Conservation (phyloP, 2,329 filamentous ascomycete species). For the Alternaria burnsii region DNA sequence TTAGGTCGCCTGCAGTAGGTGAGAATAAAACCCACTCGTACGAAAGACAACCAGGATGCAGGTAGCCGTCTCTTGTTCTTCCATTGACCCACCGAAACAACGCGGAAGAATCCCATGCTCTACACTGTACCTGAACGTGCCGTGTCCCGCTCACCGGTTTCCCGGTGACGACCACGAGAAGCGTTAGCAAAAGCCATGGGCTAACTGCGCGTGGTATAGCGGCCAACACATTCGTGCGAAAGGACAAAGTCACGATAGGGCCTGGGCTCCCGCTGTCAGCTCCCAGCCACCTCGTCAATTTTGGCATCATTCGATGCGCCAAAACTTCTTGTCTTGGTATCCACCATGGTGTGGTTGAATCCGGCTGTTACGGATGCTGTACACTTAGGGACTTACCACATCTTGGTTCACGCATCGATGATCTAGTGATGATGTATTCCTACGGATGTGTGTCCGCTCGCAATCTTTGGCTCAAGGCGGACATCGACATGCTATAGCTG, state of each 20-base stretch:
- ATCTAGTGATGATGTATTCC: background rate
- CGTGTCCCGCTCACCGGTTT: conserved; percentile 17
- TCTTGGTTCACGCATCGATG: background rate
- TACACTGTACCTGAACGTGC: conserved; percentile 15
- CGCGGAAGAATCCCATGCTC: conserved; percentile 2
- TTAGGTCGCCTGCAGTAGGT: background rate
- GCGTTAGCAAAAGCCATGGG: background rate
- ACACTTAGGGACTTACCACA: background rate
- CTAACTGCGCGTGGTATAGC: conserved; percentile 11
- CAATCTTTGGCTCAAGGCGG: background rate
- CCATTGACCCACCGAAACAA: background rate
- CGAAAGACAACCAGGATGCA: conserved; percentile 1
- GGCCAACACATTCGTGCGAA: background rate
- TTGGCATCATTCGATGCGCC: background rate
- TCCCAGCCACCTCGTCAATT: conserved; percentile 10
- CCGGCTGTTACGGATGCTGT: background rate
- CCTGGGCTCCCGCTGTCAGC: conserved; percentile 3
- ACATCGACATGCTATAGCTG: background rate
- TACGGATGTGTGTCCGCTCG: background rate
- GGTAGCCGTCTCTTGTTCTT: background rate
- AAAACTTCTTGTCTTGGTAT: background rate
- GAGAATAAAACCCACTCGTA: background rate
- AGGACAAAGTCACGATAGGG: background rate
- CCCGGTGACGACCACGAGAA: conserved; percentile 8
- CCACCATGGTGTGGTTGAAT: background rate